phyloP scores from a whole-genome alignment of 768 basidiomycete genomes.

The Rhizopogon vulgaris region DNA sequence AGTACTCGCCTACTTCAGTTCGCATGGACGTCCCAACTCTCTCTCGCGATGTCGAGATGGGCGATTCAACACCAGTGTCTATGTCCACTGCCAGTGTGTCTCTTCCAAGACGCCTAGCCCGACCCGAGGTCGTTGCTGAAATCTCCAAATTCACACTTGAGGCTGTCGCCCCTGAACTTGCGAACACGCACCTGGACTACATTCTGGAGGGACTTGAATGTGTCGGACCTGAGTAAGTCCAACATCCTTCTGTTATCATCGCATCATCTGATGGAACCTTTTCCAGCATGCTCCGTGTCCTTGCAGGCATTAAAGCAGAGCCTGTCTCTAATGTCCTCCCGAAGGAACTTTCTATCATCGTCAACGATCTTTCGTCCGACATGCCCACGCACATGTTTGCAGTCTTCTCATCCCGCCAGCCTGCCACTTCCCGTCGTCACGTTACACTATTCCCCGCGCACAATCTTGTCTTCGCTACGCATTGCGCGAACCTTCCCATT shows the following conservation, averaged over 20 bases:
- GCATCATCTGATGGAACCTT: constrained; percentile 6
- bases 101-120: constrained; percentile 20
- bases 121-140: constrained; percentile 10
- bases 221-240: constrained; percentile 23
- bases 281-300: constrained; percentile 25
- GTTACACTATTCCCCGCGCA: constrained; percentile 32
- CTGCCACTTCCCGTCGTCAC: constrained; percentile 20
- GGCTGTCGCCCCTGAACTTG: constrained; percentile 22
- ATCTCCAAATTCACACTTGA: constrained; percentile 11
- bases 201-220: constrained; percentile 21
- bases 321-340: constrained; percentile 19
- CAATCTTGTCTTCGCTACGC: constrained; percentile 27
- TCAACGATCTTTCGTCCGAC: constrained; percentile 26
- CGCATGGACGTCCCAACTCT: constrained; percentile 24
- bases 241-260: neutral
- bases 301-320: constrained; percentile 21
- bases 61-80: constrained; percentile 6
- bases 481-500: constrained; percentile 24
- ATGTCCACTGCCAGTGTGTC: constrained; percentile 5
- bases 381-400: constrained; percentile 28
- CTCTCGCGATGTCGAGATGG: neutral
- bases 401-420: constrained; percentile 19
- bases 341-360: constrained; percentile 16
- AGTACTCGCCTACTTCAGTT: constrained; percentile 13
- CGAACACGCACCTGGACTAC: constrained; percentile 15